Evolutionary conservation across 352 stramenopile species (phyloP), one percentile per base, ranked within the genome.

Genomic region (Thalassiosira hispida): DNA sequence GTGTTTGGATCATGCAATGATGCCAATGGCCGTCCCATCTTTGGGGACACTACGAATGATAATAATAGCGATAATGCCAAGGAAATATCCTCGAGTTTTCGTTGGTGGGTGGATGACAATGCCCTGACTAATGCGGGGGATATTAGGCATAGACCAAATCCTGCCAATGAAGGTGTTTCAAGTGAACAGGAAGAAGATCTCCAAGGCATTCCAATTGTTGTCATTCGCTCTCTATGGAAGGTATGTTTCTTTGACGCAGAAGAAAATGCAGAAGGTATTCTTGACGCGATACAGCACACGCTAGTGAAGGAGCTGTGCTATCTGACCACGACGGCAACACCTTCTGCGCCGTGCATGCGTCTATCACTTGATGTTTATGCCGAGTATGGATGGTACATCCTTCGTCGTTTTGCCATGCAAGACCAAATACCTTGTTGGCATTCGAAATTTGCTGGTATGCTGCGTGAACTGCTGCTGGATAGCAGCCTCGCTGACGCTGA

Each of bases 351-450:
- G 6, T 86, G 79, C 42, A 29, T 86, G 42, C 64, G 66, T 16
- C 40, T 83, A 14, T 77, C 79, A 52, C 63, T 79, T 9, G 52
- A 65, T 61, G 57, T 83, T 57, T 83, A 83, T 35, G 65, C 51
- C 18, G 73, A 83, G 16, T 86, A 86, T 73, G 66, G 61, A 31
- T 66, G 64, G 52, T 83, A 83, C 59, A 72, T 83, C 61, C 49
- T 85, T 40, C 49, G 47, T 49, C 66, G 78, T 7, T 72, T 57
- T 64, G 47, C n/a, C 11, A 20, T 83, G n/a, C 66, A 80, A 57
- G 63, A 74, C 25, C 25, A 75, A 31, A 33, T 86, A 53, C 8
- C 49, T 38, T 25, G 8, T 22, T 86, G 79, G 73, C 79, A 86
- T 67, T 72, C 56, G 11, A 83, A 80, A 42, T 76, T 86, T 69